These are phyloP conservation scores for Trichoderma erinaceum DNA, from an alignment of 495 filamentous ascomycete species.

Conservation along the genomic window DNA sequence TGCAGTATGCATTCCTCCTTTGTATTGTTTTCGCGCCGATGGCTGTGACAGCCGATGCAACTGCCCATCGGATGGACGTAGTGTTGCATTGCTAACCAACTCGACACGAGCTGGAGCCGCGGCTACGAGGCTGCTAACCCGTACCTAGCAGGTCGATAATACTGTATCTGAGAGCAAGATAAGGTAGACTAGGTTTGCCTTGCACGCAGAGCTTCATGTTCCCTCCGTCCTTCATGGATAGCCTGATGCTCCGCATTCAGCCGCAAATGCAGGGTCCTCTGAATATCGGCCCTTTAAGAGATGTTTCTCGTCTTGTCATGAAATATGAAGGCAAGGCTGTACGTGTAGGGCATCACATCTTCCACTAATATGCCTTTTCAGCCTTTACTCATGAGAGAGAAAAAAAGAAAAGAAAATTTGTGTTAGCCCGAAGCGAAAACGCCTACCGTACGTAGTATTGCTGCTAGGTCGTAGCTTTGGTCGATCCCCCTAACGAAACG, in stretches of 20 bases:
- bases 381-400: too few species aligned
- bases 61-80: background rate
- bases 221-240: background rate
- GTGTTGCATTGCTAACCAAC: background rate
- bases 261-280: background rate
- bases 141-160: background rate
- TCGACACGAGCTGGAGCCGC: background rate
- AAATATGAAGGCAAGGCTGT: background rate
- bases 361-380: too few species aligned
- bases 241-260: background rate
- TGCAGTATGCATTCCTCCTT: background rate
- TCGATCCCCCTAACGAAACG: too few species aligned
- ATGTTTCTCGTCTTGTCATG: background rate
- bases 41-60: conserved; percentile 1
- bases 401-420: background rate
- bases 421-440: background rate
- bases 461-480: too few species aligned
- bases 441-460: too few species aligned
- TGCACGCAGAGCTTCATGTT: background rate
- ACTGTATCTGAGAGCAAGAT: background rate
- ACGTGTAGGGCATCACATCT: too few species aligned
- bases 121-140: background rate
- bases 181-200: background rate
- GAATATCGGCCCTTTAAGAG: background rate
- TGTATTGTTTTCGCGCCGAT: background rate